These are phyloP conservation scores for Venturia carpophila DNA, from an alignment of 2,329 filamentous ascomycete species.

Conservation along the genomic window DNA sequence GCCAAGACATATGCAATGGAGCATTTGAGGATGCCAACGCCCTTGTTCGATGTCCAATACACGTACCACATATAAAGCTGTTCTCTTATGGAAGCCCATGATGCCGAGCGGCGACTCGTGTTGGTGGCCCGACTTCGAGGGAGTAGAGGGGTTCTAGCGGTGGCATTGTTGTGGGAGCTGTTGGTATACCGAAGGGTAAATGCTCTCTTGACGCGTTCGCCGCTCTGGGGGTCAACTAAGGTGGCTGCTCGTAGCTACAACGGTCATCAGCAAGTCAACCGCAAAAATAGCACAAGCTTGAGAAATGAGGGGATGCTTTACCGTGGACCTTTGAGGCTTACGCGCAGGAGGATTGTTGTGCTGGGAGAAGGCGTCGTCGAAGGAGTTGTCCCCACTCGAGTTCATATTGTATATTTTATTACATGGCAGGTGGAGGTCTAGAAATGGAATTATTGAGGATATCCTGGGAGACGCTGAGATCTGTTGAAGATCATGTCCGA, in stretches of 20 bases:
- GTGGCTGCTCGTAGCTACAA: slow-evolving; percentile 69
- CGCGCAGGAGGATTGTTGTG: neutral
- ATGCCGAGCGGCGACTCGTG: slow-evolving; percentile 9
- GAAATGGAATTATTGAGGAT: neutral
- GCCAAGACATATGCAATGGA: slow-evolving; percentile 82
- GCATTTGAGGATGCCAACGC: slow-evolving; percentile 80
- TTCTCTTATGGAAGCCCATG: neutral
- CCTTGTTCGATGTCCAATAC: slow-evolving; percentile 64
- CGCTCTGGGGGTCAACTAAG: slow-evolving; percentile 78
- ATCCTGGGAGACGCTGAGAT: neutral
- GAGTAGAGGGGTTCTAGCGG: slow-evolving; percentile 32
- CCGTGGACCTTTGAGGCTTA: neutral
- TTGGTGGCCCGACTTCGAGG: slow-evolving; percentile 21
- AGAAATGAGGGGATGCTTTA: neutral
- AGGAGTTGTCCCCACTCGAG: slow-evolving; percentile 7
- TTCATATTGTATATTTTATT: slow-evolving; percentile 5
- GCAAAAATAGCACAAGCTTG: no score
- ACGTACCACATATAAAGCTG: slow-evolving; percentile 22
- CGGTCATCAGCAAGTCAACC: slow-evolving; percentile 17
- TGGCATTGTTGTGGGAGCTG: slow-evolving; percentile 39
- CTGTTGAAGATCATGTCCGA: slow-evolving; percentile 2
- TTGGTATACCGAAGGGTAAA: slow-evolving; percentile 57
- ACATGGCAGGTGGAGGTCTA: neutral
- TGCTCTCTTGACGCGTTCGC: slow-evolving; percentile 71
- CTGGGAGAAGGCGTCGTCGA: slow-evolving; percentile 5